phyloP scores from a whole-genome alignment of 768 basidiomycete genomes.

The Sporobolomyces roseus region DNA sequence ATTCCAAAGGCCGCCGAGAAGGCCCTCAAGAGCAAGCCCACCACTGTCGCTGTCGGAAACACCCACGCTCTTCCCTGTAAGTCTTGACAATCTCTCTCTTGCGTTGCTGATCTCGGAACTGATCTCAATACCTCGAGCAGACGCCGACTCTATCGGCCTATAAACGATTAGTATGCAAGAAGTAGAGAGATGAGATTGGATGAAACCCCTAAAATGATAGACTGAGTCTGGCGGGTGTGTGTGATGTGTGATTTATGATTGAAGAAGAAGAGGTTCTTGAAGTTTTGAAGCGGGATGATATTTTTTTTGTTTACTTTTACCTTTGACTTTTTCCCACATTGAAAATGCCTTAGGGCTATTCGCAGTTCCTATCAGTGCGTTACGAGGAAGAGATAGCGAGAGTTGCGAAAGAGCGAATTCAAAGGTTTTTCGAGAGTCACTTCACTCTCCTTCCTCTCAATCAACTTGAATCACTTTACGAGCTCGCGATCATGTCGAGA shows the following conservation, averaged over 20 bases:
- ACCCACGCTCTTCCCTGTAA: conserved; percentile 61
- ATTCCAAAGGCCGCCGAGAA: conserved; percentile 60
- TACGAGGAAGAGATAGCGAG: too few species aligned
- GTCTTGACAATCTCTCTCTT: background rate
- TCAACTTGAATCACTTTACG: background rate
- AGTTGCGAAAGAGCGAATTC: too few species aligned
- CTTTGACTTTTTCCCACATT: background rate
- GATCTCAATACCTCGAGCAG: background rate
- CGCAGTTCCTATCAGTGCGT: too few species aligned
- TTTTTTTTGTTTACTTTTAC: background rate
- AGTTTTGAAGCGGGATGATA: background rate
- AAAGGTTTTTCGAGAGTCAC: too few species aligned
- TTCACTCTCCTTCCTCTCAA: background rate
- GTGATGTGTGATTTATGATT: background rate
- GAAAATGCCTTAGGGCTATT: conserved; percentile 13
- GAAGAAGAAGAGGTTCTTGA: too few species aligned
- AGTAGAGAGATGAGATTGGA: too few species aligned
- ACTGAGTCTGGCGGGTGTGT: background rate
- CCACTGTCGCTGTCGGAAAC: conserved; percentile 82
- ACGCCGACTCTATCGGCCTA: conserved; percentile 43
- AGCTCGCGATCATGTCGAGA: background rate
- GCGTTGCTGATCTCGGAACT: rapidly evolving
- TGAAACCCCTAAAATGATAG: conserved; percentile 5
- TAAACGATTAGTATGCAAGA: conserved; percentile 20
- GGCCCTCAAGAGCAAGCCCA: conserved; percentile 72